These are phyloP conservation scores for Colletotrichum sansevieriae DNA, from an alignment of 2,329 filamentous ascomycete species.

Conservation along the genomic window DNA sequence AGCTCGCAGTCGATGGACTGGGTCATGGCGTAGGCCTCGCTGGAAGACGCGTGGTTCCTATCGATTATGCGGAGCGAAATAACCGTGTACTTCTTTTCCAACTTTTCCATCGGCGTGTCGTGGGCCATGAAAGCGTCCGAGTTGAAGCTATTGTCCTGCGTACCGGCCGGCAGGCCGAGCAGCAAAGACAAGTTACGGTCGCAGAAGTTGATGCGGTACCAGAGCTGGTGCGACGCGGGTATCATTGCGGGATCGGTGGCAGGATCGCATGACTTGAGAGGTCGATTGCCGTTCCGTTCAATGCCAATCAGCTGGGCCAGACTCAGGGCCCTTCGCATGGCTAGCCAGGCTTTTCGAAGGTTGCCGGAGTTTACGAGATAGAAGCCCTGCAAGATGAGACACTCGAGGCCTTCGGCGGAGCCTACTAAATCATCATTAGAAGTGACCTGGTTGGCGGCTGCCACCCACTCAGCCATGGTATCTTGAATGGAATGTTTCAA, in stretches of 20 bases:
- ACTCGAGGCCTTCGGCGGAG: slow-evolving; percentile 66
- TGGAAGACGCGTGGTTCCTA: slow-evolving; percentile 55
- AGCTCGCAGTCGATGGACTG: slow-evolving; percentile 63
- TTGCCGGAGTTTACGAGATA: slow-evolving; percentile 67
- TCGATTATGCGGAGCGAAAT: slow-evolving; percentile 61
- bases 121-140: slow-evolving; percentile 45
- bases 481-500: slow-evolving; percentile 44
- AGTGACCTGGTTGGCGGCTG: slow-evolving; percentile 57
- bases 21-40: slow-evolving; percentile 56
- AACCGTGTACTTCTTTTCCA: slow-evolving; percentile 60
- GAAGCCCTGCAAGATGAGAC: slow-evolving; percentile 61
- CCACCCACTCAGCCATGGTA: slow-evolving; percentile 51
- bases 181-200: slow-evolving; percentile 66
- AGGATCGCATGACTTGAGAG: slow-evolving; percentile 55
- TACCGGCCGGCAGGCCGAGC: slow-evolving; percentile 62
- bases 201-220: slow-evolving; percentile 62
- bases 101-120: slow-evolving; percentile 55
- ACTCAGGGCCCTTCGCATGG: slow-evolving; percentile 61
- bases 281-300: slow-evolving; percentile 51
- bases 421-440: slow-evolving; percentile 65
- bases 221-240: slow-evolving; percentile 49
- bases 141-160: slow-evolving; percentile 55
- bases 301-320: slow-evolving; percentile 66
- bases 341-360: slow-evolving; percentile 67
- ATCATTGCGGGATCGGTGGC: slow-evolving; percentile 48